Evolutionary conservation across 2,329 filamentous ascomycete species (phyloP), one percentile per base, ranked within the genome.

Genomic region (Aspergillus japonicus): DNA sequence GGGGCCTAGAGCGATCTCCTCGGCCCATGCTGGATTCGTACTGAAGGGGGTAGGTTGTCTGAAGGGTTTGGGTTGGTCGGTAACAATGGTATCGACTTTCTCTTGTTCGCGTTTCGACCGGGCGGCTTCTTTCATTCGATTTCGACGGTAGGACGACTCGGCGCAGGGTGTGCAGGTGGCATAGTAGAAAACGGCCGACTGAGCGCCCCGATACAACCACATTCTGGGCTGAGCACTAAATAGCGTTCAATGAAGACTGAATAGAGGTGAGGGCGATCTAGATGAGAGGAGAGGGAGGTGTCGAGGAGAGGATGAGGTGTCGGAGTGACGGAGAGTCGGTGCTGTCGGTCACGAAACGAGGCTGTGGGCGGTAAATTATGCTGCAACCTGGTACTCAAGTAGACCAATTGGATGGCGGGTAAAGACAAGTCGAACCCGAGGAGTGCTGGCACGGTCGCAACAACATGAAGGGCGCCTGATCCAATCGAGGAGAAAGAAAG

Each of bases 1-100:
- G 2, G 93, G 93, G 0, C 93, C 93, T 77, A 93, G 83, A 63
- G 82, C 82, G 65, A 97, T 96, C 75, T 97, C 93, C 71, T 95
- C 90, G 33, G 84, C 81, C 93, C 93, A 97, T 77, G 91, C 91
- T 12, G 89, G 88, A 69, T 97, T 97, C 29, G 92, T 96, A 69
- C 88, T 89, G 68, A 92, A 95, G 1, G 92, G 90, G 5, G 73
- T 75, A 1, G 89, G 92, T 69, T 97, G 92, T 54, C 87, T 83
- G 74, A 96, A 95, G 11, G 87, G 76, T 47, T 85, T 86, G 0
- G 91, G 90, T 72, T 92, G 86, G 64, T 92, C 86, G 59, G 73
- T 75, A n/a, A 80, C 64, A 33, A 78, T 64, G 57, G 83, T 83
- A 66, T 89, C 85, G 59, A 87, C 76, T 60, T 81, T 85, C 50